Conservation (phyloP, 1,284 basidiomycete species). For the Puccinia coronata region DNA sequence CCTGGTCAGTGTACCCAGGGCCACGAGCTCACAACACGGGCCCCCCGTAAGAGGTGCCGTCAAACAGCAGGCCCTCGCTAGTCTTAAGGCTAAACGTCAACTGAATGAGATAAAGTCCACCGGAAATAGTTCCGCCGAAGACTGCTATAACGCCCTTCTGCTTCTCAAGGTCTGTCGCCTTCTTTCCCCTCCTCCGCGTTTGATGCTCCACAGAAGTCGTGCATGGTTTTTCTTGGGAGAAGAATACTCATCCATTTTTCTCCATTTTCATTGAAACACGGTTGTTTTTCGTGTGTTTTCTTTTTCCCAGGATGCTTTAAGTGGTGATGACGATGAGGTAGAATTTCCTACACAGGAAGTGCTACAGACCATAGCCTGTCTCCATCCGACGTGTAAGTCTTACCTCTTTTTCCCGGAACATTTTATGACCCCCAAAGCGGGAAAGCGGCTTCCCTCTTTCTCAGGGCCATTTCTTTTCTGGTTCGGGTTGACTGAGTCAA, state of each 20-base stretch:
- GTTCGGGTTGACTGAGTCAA: neutral
- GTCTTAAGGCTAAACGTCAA: slow-evolving; percentile 27
- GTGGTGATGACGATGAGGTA: neutral
- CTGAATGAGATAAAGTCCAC: neutral
- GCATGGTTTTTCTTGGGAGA: too few relatives aligned
- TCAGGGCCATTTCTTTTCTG: neutral
- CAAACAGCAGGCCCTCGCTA: slow-evolving; percentile 19
- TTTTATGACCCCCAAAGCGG: neutral
- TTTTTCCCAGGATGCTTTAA: neutral
- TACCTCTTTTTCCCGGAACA: neutral
- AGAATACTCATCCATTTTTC: neutral
- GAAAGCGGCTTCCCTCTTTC: neutral
- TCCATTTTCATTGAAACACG: neutral
- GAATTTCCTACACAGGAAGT: slow-evolving; percentile 9
- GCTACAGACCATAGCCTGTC: slow-evolving; percentile 24
- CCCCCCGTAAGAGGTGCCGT: slow-evolving; percentile 25
- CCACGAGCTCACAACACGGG: neutral
- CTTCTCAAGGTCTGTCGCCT: slow-evolving; percentile 12
- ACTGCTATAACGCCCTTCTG: slow-evolving; percentile 16
- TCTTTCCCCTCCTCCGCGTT: too few relatives aligned
- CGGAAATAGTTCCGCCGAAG: neutral
- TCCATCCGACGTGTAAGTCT: slow-evolving; percentile 23
- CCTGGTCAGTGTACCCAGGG: neutral
- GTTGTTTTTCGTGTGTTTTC: neutral
- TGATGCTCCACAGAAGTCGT: too few relatives aligned